Evolutionary conservation across 257 asterid genomes (phyloP), one percentile per base, ranked within the genome.

Genomic region (Solanum tarapatanum): DNA sequence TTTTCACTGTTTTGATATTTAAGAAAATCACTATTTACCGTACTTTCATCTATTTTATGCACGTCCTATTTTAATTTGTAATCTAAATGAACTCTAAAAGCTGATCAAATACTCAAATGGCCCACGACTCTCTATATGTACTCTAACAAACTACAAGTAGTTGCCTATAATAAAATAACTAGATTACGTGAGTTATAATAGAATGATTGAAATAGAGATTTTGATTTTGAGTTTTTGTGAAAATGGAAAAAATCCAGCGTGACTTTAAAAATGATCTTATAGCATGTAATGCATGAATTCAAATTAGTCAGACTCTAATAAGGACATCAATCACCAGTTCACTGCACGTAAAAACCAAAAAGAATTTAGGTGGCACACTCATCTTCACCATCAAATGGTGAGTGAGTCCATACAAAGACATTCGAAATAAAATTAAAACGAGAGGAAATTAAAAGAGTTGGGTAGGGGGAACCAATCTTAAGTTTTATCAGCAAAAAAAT

Each of bases 201-300:
- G 7, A 4, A 62, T 10, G 1, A 23, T 23, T 62, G 7, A 62
- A 3, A 2, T 0, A 23, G 6, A 62, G 1, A 62, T 4, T 9
- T 62, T 0, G 0, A 2, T 10, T 62, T n/a, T 1, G 7, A 62
- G 3, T 2, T n/a, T 26, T 3, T 21, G 2, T 21, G 3, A 0
- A 8, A 21, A n/a, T 2, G 64, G 1, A 62, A 62, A 62, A 10
- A 4, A n/a, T 23, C 0, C 0, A 19, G 26, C 0, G 26, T 21
- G 11, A 2, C 5, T 58, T 21, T 0, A 58, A 1, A 58, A 58
- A 19, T 58, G 0, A 58, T 58, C 2, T 1, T 58, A 58, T 8
- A 58, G 21, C 24, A 1, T 21, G 4, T 1, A 58, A 58, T 58
- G 11, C 26, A 58, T 11, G 0, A 58, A 58, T 21, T 58, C 1